These are phyloP conservation scores for Penicillium arizonense DNA, from an alignment of 495 filamentous ascomycete genomes.

Conservation along the genomic window DNA sequence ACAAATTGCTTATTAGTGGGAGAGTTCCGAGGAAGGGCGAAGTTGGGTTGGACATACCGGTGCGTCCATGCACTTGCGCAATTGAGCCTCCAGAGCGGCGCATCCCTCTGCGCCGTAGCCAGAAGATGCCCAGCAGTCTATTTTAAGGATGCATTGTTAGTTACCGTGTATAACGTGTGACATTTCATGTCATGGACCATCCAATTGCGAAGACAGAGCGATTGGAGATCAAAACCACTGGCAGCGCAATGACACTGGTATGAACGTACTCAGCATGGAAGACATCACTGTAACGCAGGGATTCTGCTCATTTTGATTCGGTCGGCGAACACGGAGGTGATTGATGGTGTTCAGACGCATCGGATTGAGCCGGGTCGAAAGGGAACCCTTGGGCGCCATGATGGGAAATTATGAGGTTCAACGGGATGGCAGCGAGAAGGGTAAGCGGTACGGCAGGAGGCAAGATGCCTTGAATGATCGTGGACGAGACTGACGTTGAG, in stretches of 20 bases:
- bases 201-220: not conserved
- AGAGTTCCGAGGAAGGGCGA: not conserved
- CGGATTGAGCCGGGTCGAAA: slow-evolving; percentile 51
- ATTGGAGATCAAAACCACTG: not conserved
- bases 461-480: slow-evolving; percentile 13
- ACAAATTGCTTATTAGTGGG: slow-evolving; percentile 12
- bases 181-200: not conserved
- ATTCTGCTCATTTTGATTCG: slow-evolving; percentile 72
- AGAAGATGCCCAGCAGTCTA: slow-evolving; percentile 93
- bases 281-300: slow-evolving; percentile 85
- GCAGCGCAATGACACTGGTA: not conserved
- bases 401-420: slow-evolving; percentile 14
- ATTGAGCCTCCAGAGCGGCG: slow-evolving; percentile 71
- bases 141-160: slow-evolving; percentile 9
- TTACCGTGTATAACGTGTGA: not conserved
- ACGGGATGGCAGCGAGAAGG: slow-evolving; percentile 31
- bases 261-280: slow-evolving; percentile 76
- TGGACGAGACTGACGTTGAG: slow-evolving; percentile 14
- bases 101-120: slow-evolving; percentile 75
- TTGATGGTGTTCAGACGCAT: slow-evolving; percentile 86
- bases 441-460: slow-evolving; percentile 12
- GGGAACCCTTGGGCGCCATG: slow-evolving; percentile 52
- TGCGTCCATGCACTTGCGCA: slow-evolving; percentile 92
- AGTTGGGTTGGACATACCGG: slow-evolving; percentile 48
- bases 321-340: slow-evolving; percentile 77